Conservation (phyloP, 1,139 yeast genomes). For the Candida freyschussii region DNA sequence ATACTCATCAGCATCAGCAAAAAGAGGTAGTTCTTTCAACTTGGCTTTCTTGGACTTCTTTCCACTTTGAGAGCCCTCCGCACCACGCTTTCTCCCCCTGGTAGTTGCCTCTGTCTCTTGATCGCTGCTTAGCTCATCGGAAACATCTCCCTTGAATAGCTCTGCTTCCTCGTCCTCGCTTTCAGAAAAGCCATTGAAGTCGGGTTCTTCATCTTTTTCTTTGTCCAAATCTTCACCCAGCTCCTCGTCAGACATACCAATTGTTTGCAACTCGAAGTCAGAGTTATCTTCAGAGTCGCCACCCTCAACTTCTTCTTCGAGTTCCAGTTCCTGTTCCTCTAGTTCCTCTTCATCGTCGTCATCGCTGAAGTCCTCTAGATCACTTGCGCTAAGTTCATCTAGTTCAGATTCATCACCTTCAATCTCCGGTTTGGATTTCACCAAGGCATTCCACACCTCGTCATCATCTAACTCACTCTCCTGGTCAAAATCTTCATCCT, state of each 20-base stretch:
- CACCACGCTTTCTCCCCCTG: constrained; percentile 23
- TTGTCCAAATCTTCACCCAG: constrained; percentile 22
- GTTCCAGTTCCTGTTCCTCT: constrained; percentile 28
- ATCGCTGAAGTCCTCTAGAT: constrained; percentile 35
- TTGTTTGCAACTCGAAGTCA: constrained; percentile 23
- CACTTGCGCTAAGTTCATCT: constrained; percentile 41
- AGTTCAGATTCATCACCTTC: constrained; percentile 57
- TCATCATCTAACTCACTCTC: constrained; percentile 66
- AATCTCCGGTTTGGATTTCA: constrained; percentile 76
- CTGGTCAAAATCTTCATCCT: constrained; percentile 34
- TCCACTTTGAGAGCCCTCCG: constrained; percentile 17
- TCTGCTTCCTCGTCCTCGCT: constrained; percentile 27
- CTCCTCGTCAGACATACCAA: constrained; percentile 28
- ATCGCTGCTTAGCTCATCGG: constrained; percentile 26
- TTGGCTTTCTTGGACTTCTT: constrained; percentile 52
- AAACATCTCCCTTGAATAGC: constrained; percentile 27
- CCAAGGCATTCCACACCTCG: constrained; percentile 86
- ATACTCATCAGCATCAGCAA: constrained; percentile 89
- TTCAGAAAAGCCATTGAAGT: constrained; percentile 21
- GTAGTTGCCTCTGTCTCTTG: constrained; percentile 20
- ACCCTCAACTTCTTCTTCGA: constrained; percentile 25
- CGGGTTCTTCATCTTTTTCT: constrained; percentile 21
- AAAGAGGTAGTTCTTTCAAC: constrained; percentile 69
- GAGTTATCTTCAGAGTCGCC: constrained; percentile 25
- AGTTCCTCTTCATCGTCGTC: constrained; percentile 27